Evolutionary conservation across 768 basidiomycete species (phyloP), one percentile per base, ranked within the genome.

Genomic region (Myochromella boudieri): DNA sequence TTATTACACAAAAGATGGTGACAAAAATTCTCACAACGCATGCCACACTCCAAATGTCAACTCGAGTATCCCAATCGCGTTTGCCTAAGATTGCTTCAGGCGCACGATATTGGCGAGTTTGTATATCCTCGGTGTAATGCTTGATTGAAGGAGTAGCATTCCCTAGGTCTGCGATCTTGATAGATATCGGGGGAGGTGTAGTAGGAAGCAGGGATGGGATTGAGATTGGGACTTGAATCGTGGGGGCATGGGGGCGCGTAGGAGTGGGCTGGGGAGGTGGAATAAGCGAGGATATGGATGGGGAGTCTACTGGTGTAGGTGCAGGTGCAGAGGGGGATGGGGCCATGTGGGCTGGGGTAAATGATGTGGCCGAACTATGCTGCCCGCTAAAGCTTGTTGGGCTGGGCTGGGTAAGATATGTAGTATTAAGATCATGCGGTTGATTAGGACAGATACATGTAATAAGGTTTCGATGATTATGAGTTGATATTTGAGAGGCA

Each of bases 151-250:
- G 93, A 27, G 93, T 94, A 20, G 93, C 94, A 62, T 97, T 97
- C 20, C 93, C 93, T 34, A 97, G 71, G 69, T 97, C 93, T 24
- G 93, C 93, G 52, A 97, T 94, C 75, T 97, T 95, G 61, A 97
- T 79, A 15, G 80, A 84, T 55, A 97, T 83, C 2, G 80, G 78
- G 14, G 74, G 76, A 10, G 15, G 58, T 44, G 22, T 31, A 37
- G 24, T 44, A 38, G 33, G 47, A 22, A 45, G 62, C 42, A 46
- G 27, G 32, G 28, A 5, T 33, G 28, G 43, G n/a, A 59, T 64
- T 44, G 49, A 56, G 49, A 58, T 43, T 4, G 57, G 56, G 37
- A 68, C 46, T 24, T 59, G 55, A 9, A 58, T 57, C 12, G 58
- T 49, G 25, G 49, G 38, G 40, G 29, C 20, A 43, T 51, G 40